These are phyloP conservation scores for Oryza meyeriana DNA, from an alignment of 176 grass and related monocot species.

Conservation along the genomic window DNA sequence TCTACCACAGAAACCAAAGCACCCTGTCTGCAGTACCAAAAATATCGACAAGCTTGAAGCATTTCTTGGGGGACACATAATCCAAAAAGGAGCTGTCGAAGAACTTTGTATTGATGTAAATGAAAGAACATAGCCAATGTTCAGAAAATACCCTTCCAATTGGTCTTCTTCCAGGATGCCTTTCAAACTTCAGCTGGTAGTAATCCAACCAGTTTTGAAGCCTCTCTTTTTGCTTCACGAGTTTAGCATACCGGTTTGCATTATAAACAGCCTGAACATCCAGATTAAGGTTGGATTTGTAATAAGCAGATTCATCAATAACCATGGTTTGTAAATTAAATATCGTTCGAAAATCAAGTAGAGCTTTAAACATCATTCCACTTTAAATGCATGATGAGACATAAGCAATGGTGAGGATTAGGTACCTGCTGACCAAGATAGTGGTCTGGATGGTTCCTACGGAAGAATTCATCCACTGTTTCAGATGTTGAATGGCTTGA, in stretches of 20 bases:
- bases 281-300: slow-evolving; percentile 16
- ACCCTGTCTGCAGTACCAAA: slow-evolving; percentile 65
- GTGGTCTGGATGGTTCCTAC: slow-evolving; percentile 85
- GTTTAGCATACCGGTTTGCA: slow-evolving; percentile 84
- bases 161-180: slow-evolving; percentile 78
- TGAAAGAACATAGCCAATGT: neutral
- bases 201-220: slow-evolving; percentile 97
- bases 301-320: neutral
- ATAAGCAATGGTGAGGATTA: neutral
- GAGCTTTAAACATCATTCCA: neutral
- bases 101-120: neutral
- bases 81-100: neutral
- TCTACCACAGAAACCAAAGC: slow-evolving; percentile 69
- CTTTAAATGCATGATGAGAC: neutral
- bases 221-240: slow-evolving; percentile 67
- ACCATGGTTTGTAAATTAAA: neutral
- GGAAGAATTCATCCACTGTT: slow-evolving; percentile 88
- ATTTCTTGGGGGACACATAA: neutral
- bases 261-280: slow-evolving; percentile 83
- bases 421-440: slow-evolving; percentile 93
- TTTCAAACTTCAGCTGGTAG: slow-evolving; percentile 85
- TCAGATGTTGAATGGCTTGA: slow-evolving; percentile 82
- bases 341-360: neutral
- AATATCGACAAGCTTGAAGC: neutral
- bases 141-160: slow-evolving; percentile 56